These are phyloP conservation scores for Zygotorulaspora florentina DNA, from an alignment of 805 yeast genomes.

Conservation along the genomic window DNA sequence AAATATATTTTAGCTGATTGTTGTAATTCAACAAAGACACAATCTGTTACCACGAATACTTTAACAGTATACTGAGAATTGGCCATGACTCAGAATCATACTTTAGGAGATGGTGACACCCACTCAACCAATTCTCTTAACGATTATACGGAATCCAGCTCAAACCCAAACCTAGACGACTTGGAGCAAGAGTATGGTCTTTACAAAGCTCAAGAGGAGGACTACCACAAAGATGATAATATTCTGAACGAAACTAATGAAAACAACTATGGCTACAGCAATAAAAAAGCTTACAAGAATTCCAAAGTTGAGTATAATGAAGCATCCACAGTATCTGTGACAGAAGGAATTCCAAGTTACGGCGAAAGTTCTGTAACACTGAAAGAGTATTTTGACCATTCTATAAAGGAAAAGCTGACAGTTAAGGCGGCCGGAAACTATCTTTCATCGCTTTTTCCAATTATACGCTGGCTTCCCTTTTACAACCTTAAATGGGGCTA, in stretches of 20 bases:
- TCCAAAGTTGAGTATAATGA: conserved; percentile 10
- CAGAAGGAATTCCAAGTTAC: conserved; percentile 12
- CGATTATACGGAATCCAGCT: too few relatives aligned
- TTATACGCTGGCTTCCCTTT: conserved; percentile 76
- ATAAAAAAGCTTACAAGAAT: conserved; percentile 3
- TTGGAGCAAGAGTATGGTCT: conserved; percentile 30
- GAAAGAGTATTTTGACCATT: conserved; percentile 24
- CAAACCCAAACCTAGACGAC: conserved; percentile 19
- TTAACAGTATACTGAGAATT: background rate
- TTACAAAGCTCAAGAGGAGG: conserved; percentile 15
- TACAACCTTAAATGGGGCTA: conserved; percentile 77
- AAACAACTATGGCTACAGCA: background rate
- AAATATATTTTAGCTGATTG: background rate
- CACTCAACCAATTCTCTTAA: background rate
- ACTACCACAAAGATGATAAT: background rate
- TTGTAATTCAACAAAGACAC: background rate
- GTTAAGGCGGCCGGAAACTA: conserved; percentile 42
- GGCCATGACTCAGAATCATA: background rate
- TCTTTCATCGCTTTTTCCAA: conserved; percentile 66
- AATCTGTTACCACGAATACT: background rate
- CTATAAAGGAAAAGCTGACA: conserved; percentile 28
- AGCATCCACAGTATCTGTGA: background rate
- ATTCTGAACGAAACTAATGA: background rate
- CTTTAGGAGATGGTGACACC: background rate
- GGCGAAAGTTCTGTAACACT: conserved; percentile 21